Percentiles rank a stretch among this genome's conserved stretches.
phyloP scores from a whole-genome alignment of 306 rosid genomes.

The Carpinus viminea region DNA sequence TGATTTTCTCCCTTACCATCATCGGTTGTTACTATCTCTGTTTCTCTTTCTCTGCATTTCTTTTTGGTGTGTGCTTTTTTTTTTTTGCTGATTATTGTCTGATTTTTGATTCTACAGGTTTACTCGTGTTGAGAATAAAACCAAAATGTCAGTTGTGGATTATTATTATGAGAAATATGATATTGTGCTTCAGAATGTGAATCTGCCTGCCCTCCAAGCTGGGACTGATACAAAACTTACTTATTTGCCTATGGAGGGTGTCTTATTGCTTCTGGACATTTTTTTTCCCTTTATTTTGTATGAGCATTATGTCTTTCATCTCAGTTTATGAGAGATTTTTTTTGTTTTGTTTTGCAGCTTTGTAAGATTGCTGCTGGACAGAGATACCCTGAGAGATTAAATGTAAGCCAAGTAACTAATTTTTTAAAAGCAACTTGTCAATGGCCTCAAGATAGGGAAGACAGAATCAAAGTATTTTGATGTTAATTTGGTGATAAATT shows the following conservation, averaged over 20 bases:
- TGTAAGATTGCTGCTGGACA: constrained; percentile 49
- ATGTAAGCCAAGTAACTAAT: constrained; percentile 42
- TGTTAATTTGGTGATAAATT: neutral
- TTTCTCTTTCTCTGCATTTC: too few relatives aligned
- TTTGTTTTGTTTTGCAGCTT: constrained; percentile 14
- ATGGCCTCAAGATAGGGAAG: constrained; percentile 19
- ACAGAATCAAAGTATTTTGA: neutral
- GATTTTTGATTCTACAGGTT: constrained; percentile 46
- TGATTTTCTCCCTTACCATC: neutral
- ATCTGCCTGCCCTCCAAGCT: constrained; percentile 65
- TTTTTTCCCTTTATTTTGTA: neutral
- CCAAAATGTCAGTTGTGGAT: constrained; percentile 28
- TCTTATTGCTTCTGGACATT: neutral
- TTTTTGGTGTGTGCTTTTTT: too few relatives aligned
- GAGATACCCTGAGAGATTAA: constrained; percentile 41
- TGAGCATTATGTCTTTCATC: neutral
- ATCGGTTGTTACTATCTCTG: too few relatives aligned
- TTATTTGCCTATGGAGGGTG: constrained; percentile 59
- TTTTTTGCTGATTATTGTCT: neutral
- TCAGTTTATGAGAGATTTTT: neutral
- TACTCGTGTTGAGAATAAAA: constrained; percentile 40
- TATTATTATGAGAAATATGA: constrained; percentile 53
- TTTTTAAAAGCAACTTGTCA: constrained; percentile 48
- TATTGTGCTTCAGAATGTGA: neutral
- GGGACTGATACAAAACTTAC: constrained; percentile 38